Percentiles rank a stretch among this genome's conserved stretches.
Conservation (phyloP, 2,329 filamentous ascomycete species). For the Fragosphaeria purpurea region DNA sequence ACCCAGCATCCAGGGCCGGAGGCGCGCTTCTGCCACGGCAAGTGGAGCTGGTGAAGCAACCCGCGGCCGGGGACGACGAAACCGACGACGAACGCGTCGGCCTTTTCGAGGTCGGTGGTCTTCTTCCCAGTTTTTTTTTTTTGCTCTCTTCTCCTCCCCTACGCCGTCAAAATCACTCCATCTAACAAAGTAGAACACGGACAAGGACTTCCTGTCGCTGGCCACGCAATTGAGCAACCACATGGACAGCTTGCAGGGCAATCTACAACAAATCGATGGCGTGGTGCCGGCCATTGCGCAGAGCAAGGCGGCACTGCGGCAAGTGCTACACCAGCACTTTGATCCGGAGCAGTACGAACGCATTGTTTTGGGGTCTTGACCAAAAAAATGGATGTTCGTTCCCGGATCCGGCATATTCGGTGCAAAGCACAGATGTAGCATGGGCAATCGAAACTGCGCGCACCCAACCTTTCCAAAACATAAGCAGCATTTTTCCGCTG, state of each 20-base stretch:
- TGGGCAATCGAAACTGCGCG: too few relatives aligned
- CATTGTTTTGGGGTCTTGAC: conserved; percentile 31
- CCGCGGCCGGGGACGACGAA: not conserved
- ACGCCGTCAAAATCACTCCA: conserved; percentile 8
- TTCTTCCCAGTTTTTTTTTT: not conserved
- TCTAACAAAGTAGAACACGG: conserved; percentile 4
- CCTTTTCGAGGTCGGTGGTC: not conserved
- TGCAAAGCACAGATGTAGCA: too few relatives aligned
- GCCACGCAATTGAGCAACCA: conserved; percentile 42
- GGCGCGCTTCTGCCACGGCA: not conserved
- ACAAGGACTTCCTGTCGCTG: conserved; percentile 34
- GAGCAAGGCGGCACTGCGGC: conserved; percentile 39
- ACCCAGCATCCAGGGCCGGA: not conserved
- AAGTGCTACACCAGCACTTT: conserved; percentile 36
- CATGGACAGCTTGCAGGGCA: conserved; percentile 45
- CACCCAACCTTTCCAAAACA: too few relatives aligned
- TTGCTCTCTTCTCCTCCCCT: not conserved
- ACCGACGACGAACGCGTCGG: too few relatives aligned
- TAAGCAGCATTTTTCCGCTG: too few relatives aligned
- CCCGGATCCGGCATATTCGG: too few relatives aligned
- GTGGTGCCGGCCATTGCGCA: conserved; percentile 38
- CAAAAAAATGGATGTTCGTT: too few relatives aligned
- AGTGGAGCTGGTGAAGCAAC: conserved; percentile 2
- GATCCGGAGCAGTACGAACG: conserved; percentile 35
- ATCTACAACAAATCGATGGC: conserved; percentile 43